Conservation (phyloP, 805 yeast genomes). For the Barnettozyma sucrosica region DNA sequence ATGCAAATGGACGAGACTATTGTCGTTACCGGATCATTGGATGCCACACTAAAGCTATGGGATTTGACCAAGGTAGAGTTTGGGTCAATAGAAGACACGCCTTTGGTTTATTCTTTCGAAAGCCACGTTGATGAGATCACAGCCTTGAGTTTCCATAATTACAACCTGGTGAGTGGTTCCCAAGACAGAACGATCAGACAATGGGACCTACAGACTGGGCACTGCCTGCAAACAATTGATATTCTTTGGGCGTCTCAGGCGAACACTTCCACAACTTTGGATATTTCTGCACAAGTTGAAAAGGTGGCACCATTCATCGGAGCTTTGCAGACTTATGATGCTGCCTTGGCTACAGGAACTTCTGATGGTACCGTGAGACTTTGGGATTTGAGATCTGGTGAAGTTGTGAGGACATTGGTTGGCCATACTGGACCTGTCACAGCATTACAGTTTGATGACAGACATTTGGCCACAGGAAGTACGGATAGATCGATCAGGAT, state of each 20-base stretch:
- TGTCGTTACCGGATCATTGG: constrained; percentile 53
- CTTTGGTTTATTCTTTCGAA: constrained; percentile 46
- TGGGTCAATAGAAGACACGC: constrained; percentile 21
- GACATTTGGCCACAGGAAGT: constrained; percentile 57
- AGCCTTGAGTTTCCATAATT: constrained; percentile 49
- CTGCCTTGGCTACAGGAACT: constrained; percentile 75
- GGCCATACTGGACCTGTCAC: constrained; percentile 73
- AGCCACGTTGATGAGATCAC: constrained; percentile 66
- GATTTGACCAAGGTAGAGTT: constrained; percentile 33
- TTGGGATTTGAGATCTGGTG: constrained; percentile 73
- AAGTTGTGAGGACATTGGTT: constrained; percentile 49
- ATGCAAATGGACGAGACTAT: constrained; percentile 50
- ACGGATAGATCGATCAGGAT: constrained; percentile 56
- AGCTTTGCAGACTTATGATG: constrained; percentile 65
- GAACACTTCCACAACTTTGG: constrained; percentile 16
- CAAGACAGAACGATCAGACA: constrained; percentile 67
- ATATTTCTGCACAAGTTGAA: constrained; percentile 10
- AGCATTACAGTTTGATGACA: constrained; percentile 62
- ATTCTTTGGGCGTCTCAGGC: constrained; percentile 50
- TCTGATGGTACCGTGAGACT: constrained; percentile 69
- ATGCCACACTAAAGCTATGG: constrained; percentile 61
- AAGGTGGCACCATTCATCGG: constrained; percentile 44
- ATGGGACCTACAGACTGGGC: constrained; percentile 67
- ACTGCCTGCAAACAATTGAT: constrained; percentile 66
- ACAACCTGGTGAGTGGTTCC: constrained; percentile 61